Conservation (phyloP, 495 filamentous ascomycete species). For the Lineolata rhizophorae region DNA sequence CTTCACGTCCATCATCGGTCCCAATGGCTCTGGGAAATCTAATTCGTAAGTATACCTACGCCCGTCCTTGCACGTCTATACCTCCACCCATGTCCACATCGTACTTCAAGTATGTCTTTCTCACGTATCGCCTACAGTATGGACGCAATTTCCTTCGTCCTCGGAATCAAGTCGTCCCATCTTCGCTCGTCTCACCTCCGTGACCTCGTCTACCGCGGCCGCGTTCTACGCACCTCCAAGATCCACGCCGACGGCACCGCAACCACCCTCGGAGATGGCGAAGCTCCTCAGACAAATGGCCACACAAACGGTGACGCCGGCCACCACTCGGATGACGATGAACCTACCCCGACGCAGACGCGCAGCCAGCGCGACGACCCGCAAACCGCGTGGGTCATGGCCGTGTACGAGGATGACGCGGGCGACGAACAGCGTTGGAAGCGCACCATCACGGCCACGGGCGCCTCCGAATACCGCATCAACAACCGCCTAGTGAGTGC, state of each 20-base stretch:
- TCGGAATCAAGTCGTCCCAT: slow-evolving; percentile 95
- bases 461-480: slow-evolving; percentile 89
- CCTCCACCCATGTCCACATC: no score
- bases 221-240: slow-evolving; percentile 75
- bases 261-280: no score
- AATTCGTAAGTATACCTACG: slow-evolving; percentile 52
- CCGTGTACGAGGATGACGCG: slow-evolving; percentile 93
- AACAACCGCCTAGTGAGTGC: slow-evolving; percentile 78
- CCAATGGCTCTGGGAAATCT: slow-evolving; percentile 99
- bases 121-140: slow-evolving; percentile 34
- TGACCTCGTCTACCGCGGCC: slow-evolving; percentile 89
- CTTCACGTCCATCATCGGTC: slow-evolving; percentile 97
- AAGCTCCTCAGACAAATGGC: slow-evolving; percentile 14
- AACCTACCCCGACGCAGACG: slow-evolving; percentile 29
- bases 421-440: slow-evolving; percentile 94
- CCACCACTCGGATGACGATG: slow-evolving; percentile 30
- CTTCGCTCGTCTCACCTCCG: slow-evolving; percentile 85
- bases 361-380: slow-evolving; percentile 43
- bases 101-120: slow-evolving; percentile 7
- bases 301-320: slow-evolving; percentile 18
- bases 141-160: slow-evolving; percentile 98
- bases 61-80: neutral
- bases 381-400: slow-evolving; percentile 94
- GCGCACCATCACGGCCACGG: slow-evolving; percentile 69
- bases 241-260: slow-evolving; percentile 72